Percentiles rank a stretch among this genome's conserved stretches.
These are phyloP conservation scores for Penicillium fimorum DNA, from an alignment of 495 filamentous ascomycete species.

Conservation along the genomic window DNA sequence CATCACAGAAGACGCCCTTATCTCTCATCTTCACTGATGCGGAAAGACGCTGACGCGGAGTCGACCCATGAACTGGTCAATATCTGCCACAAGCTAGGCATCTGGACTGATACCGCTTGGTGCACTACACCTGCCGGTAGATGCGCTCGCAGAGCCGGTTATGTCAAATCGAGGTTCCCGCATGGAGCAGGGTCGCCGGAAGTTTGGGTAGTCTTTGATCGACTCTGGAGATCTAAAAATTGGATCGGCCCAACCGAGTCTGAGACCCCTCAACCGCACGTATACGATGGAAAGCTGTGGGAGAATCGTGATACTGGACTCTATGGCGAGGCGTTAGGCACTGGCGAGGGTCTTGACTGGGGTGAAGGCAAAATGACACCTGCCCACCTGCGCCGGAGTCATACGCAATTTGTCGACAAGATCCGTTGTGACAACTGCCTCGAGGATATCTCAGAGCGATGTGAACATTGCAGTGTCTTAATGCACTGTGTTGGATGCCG, in stretches of 20 bases:
- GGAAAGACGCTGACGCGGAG: conserved; percentile 60
- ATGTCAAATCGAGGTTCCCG: conserved; percentile 52
- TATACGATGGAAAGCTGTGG: conserved; percentile 53
- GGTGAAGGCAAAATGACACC: conserved; percentile 57
- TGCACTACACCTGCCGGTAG: conserved; percentile 59
- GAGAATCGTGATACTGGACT: conserved; percentile 55
- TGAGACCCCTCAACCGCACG: conserved; percentile 13
- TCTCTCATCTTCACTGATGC: conserved; percentile 52
- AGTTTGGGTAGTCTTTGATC: conserved; percentile 64
- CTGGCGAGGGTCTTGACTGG: conserved; percentile 34
- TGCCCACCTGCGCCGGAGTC: conserved; percentile 55
- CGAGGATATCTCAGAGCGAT: conserved; percentile 53
- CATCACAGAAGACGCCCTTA: conserved; percentile 61
- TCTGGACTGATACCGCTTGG: conserved; percentile 66
- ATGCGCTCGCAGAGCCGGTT: conserved; percentile 58
- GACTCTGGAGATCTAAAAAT: conserved; percentile 60
- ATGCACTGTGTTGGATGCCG: conserved; percentile 65
- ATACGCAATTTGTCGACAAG: conserved; percentile 51
- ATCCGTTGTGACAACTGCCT: conserved; percentile 56
- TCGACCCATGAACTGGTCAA: conserved; percentile 63
- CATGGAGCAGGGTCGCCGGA: conserved; percentile 52
- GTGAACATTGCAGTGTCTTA: conserved; percentile 60
- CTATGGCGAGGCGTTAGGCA: conserved; percentile 56
- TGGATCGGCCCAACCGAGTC: conserved; percentile 50
- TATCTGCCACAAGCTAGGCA: conserved; percentile 57